Conservation (phyloP, 371 early-diverging fungal species). For the Lichtheimia hyalospora region DNA sequence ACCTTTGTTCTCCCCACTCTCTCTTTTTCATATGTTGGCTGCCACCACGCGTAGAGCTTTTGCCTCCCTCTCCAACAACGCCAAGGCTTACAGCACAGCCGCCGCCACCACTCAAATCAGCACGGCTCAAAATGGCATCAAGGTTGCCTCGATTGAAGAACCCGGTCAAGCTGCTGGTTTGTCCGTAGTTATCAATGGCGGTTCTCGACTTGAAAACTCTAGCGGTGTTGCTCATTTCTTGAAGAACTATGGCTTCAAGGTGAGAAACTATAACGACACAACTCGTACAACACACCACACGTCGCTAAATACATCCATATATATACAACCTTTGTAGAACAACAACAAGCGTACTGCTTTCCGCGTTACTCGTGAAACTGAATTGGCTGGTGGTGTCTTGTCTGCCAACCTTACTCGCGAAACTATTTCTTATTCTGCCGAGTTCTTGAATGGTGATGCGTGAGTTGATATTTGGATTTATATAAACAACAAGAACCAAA, state of each 20-base stretch:
- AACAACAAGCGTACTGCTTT: conserved; percentile 83
- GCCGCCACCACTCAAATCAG: conserved; percentile 40
- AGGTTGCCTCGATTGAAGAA: conserved; percentile 63
- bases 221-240: conserved; percentile 88
- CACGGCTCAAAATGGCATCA: conserved; percentile 58
- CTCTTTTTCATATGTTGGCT: conserved; percentile 45
- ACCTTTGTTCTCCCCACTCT: conserved; percentile 7
- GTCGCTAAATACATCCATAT: not conserved
- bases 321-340: conserved; percentile 47
- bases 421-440: conserved; percentile 80
- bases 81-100: conserved; percentile 62
- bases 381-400: conserved; percentile 89
- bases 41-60: conserved; percentile 64
- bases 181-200: conserved; percentile 88
- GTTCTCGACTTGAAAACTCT: conserved; percentile 82
- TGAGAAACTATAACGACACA: conserved; percentile 24
- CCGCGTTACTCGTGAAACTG: conserved; percentile 89
- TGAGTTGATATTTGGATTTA: conserved; percentile 49
- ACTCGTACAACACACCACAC: not conserved
- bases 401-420: conserved; percentile 83
- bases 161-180: conserved; percentile 76
- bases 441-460: conserved; percentile 91
- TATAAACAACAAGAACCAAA: no score
- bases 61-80: conserved; percentile 50
- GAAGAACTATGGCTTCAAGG: conserved; percentile 93